phyloP scores from a whole-genome alignment of 148 eudicot genomes.

The Heliamphora exappendiculata region DNA sequence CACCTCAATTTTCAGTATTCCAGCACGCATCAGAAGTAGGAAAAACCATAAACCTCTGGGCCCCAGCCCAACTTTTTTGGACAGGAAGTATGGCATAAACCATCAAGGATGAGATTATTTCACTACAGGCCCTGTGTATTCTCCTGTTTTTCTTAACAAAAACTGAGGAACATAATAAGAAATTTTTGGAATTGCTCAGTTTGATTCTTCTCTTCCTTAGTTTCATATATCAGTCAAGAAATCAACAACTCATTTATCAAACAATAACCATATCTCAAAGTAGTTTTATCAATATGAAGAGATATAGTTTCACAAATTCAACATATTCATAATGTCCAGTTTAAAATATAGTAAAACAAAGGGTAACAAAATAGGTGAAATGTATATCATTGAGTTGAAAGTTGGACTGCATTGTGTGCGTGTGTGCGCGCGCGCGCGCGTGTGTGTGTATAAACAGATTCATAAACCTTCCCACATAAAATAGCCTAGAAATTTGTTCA shows the following conservation, averaged over 20 bases:
- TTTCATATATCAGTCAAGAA: neutral
- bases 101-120: neutral
- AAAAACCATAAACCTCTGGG: neutral
- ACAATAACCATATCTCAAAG: neutral
- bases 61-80: neutral
- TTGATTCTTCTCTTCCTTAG: neutral
- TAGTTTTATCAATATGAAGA: neutral
- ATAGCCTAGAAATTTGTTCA: no score
- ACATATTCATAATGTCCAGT: neutral
- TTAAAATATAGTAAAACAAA: neutral
- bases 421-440: neutral
- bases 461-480: no score
- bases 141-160: neutral
- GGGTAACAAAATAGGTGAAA: neutral
- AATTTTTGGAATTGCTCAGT: neutral
- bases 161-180: neutral
- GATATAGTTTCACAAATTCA: neutral
- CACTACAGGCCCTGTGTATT: neutral
- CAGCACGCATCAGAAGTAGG: neutral
- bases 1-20: neutral
- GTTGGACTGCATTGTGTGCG: no score
- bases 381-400: neutral
- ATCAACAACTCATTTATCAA: neutral
- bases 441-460: neutral
- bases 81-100: neutral